Base-by-base conservation (phyloP, 352 stramenopile genomes). In the Pythium aristosporum region DNA sequence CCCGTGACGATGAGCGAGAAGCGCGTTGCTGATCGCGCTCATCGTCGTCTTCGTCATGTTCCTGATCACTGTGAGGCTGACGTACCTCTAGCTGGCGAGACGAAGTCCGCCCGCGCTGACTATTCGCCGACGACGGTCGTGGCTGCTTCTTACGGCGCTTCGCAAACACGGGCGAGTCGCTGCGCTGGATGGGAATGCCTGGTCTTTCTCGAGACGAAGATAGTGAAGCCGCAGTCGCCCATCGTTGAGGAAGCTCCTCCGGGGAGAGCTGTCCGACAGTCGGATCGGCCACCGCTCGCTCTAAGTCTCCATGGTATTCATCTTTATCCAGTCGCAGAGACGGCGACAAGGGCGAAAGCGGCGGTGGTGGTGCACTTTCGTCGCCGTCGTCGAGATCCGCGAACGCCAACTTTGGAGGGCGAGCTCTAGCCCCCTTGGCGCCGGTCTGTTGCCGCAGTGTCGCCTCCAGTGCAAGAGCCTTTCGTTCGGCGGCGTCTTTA, bases 401-500 rank as follows among this genome's bases (percentile, higher is more conserved):
- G 10, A 72, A 44, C 15, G 56, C 9, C 28, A 63, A 36, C 3
- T 44, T n/a, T 20, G 44, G 20, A 18, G 52, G 36, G 12, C 50
- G 44, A 25, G 34, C 37, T 8, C 46, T 44, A 32, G 23, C 5
- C 9, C 5, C 10, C 37, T 43, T 57, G 2, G 48, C 1, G 6
- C 20, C 37, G 13, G 41, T 57, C 13, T 71, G 62, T 16, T 73
- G 61, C 12, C 44, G 49, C 28, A 72, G 50, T 30, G 63, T 71
- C 16, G 53, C 44, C 49, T 73, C 72, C 0, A 87, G 44, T 52
- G 68, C 59, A 18, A 51, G 52, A 2, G 74, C 72, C 10, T 71
- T 68, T 2, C 75, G 60, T 61, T 81, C 70, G 0, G 78, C 61
- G 3, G 69, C 43, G 21, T 73, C 65, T 60, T 82, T 82, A 47